phyloP scores from a whole-genome alignment of 257 asterid genomes.

The Solanum paucissectum region DNA sequence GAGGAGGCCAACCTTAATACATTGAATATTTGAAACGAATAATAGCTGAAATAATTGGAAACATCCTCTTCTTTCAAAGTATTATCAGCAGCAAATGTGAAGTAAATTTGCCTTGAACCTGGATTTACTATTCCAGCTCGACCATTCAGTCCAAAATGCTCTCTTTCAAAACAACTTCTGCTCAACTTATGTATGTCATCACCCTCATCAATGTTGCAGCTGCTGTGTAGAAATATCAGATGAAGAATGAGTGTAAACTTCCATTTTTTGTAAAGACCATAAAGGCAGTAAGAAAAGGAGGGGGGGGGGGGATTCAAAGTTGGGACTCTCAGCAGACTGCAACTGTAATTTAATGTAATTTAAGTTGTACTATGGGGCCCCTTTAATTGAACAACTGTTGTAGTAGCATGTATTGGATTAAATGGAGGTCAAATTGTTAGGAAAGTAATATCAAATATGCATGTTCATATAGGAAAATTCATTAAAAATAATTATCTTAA shows the following conservation, averaged over 20 bases:
- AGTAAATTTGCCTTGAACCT: constrained; percentile 58
- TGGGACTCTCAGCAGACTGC: no score
- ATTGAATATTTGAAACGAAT: background rate
- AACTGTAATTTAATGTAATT: no score
- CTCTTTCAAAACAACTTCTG: constrained; percentile 20
- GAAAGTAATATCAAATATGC: no score
- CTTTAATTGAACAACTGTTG: no score
- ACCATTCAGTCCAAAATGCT: constrained; percentile 30
- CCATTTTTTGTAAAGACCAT: no score
- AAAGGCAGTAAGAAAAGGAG: no score
- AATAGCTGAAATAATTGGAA: constrained; percentile 44
- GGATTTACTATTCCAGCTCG: constrained; percentile 17
- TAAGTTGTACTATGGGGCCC: no score
- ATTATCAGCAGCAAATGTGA: background rate
- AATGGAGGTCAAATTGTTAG: no score
- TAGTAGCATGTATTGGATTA: no score
- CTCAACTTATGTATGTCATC: constrained; percentile 33
- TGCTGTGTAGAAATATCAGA: background rate
- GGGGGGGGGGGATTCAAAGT: no score
- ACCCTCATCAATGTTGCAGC: constrained; percentile 24
- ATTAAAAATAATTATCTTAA: no score
- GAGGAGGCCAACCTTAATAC: background rate
- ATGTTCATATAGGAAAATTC: no score
- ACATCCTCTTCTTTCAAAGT: constrained; percentile 42
- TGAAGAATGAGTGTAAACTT: background rate